phyloP scores from a whole-genome alignment of 2,329 filamentous ascomycete species.

The Cadophora sp. region DNA sequence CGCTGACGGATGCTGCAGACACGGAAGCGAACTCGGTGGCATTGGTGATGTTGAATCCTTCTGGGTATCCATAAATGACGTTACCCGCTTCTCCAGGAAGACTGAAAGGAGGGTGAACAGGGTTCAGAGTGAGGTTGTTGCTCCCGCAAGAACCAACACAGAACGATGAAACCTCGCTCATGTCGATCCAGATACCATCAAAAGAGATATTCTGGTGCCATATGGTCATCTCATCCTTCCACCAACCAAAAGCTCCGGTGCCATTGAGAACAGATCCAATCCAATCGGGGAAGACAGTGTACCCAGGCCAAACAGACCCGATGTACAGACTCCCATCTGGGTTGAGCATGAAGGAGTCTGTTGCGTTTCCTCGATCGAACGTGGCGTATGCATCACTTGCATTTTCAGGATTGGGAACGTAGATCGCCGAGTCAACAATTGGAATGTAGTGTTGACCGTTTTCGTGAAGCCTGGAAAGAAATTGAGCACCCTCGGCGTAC shows the following conservation, averaged over 20 bases:
- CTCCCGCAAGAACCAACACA: constrained; percentile 77
- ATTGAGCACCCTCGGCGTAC: constrained; percentile 62
- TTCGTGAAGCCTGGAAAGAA: constrained; percentile 67
- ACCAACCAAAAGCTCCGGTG: constrained; percentile 70
- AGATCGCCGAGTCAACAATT: constrained; percentile 76
- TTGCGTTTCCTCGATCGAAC: constrained; percentile 66
- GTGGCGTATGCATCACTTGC: constrained; percentile 66
- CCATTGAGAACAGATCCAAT: constrained; percentile 64
- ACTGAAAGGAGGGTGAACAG: constrained; percentile 69
- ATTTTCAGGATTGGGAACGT: constrained; percentile 75
- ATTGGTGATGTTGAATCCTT: constrained; percentile 74
- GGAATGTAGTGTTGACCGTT: constrained; percentile 67
- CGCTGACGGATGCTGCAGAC: constrained; percentile 59
- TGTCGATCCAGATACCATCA: constrained; percentile 64
- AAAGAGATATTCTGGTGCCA: constrained; percentile 62
- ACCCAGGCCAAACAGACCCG: constrained; percentile 77
- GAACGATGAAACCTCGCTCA: constrained; percentile 67
- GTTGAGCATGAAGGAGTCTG: constrained; percentile 61
- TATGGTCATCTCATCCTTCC: constrained; percentile 65
- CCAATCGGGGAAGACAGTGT: constrained; percentile 75
- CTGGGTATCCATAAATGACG: constrained; percentile 67
- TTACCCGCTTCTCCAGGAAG: constrained; percentile 71
- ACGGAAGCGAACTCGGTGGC: constrained; percentile 69
- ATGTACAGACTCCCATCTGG: constrained; percentile 62
- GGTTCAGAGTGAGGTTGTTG: constrained; percentile 68